Percentiles rank a stretch among this genome's conserved stretches.
Conservation (phyloP, 2,329 filamentous ascomycete species). For the Penicillium sp. region DNA sequence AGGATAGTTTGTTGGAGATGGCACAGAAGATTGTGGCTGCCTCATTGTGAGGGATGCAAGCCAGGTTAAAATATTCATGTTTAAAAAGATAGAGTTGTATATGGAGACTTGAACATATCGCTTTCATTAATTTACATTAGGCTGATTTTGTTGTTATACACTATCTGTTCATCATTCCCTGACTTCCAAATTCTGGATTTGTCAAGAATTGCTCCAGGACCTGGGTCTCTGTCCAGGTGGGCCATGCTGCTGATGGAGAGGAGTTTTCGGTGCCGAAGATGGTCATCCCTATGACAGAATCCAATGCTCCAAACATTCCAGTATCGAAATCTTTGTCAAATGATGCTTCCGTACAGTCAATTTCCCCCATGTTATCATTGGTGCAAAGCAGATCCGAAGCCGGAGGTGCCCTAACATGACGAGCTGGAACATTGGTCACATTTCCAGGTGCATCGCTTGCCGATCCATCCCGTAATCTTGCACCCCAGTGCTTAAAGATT, state of each 20-base stretch:
- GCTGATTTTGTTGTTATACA: not conserved
- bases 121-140: not conserved
- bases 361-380: not conserved
- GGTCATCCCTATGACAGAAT: conserved; percentile 13
- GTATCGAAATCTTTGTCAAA: not conserved
- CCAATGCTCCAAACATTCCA: conserved; percentile 9
- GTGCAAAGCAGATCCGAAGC: not conserved
- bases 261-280: conserved; percentile 13
- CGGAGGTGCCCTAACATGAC: not conserved
- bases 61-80: not conserved
- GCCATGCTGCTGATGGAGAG: conserved; percentile 14
- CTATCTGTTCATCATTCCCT: not conserved
- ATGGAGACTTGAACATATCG: not conserved
- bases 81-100: not conserved
- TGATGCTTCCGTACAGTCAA: not conserved
- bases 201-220: conserved; percentile 23
- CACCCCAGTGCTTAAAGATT: conserved; percentile 21
- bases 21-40: conserved; percentile 37
- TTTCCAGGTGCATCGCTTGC: not conserved
- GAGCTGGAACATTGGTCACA: not conserved
- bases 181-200: not conserved
- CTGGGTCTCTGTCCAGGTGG: conserved; percentile 20
- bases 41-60: not conserved
- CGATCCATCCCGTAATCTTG: conserved; percentile 4
- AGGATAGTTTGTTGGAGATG: conserved; percentile 50